Evolutionary conservation across 106 monocot genomes (phyloP).

Genomic region (Xerophyta viscosa): DNA sequence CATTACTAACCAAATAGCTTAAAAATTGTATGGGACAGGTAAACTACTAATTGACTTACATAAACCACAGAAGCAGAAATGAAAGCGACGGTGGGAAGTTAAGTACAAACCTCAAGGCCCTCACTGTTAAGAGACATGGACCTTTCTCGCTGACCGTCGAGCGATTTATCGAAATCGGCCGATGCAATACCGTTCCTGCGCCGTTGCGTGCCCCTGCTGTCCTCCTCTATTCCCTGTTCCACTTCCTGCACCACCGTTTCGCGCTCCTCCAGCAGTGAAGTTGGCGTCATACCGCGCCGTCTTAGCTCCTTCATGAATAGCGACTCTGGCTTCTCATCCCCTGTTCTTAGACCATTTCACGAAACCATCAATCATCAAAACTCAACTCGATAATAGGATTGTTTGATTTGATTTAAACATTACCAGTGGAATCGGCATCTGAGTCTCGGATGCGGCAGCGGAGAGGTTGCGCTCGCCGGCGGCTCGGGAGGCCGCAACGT

Average conservation of each 20-base stretch:
- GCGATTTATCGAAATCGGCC: constrained; percentile 15
- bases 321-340: constrained; percentile 74
- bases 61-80: too few species aligned
- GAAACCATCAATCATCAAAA: background rate
- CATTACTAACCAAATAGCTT: too few species aligned
- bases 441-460: constrained; percentile 28
- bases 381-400: too few species aligned
- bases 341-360: constrained; percentile 5
- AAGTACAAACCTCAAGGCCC: constrained; percentile 54
- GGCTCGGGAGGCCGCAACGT: constrained; percentile 5
- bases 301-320: constrained; percentile 90
- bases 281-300: constrained; percentile 71
- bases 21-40: too few species aligned
- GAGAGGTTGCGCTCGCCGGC: constrained; percentile 5
- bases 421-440: constrained; percentile 25
- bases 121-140: constrained; percentile 69
- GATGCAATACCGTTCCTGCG: constrained; percentile 25
- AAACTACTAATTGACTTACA: too few species aligned
- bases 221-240: constrained; percentile 3
- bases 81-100: too few species aligned
- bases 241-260: constrained; percentile 2
- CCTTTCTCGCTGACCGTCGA: constrained; percentile 23
- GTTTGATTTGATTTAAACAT: background rate
- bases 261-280: constrained; percentile 38
- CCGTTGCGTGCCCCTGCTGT: background rate